Evolutionary conservation across 1,284 basidiomycete genomes (phyloP).

Genomic region (Uromyces viciae-fabae): DNA sequence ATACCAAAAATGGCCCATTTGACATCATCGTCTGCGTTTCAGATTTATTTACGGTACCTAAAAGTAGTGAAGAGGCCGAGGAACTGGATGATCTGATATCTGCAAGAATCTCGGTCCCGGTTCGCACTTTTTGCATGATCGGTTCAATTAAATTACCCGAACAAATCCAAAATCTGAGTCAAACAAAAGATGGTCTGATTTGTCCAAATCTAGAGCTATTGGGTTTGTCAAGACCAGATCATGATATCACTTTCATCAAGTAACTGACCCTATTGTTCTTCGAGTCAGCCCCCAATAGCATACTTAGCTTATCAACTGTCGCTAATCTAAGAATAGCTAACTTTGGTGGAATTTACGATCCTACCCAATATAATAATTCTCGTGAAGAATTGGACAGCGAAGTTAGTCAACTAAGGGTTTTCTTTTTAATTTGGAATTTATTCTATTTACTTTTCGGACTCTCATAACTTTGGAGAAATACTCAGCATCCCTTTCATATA

Average conservation of each 20-base stretch:
- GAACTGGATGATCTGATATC: conserved; percentile 65
- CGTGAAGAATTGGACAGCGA: not conserved
- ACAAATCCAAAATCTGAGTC: not conserved
- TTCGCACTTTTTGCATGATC: conserved; percentile 45
- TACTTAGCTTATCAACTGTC: conserved; percentile 28
- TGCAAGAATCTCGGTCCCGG: conserved; percentile 59
- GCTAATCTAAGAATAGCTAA: conserved; percentile 33
- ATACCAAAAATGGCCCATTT: conserved; percentile 91
- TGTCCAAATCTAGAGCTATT: conserved; percentile 37
- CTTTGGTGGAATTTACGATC: conserved; percentile 38
- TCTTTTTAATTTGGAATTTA: too few species aligned
- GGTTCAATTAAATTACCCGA: conserved; percentile 9
- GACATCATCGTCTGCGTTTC: conserved; percentile 79
- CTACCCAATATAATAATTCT: conserved; percentile 2
- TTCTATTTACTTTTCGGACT: not conserved
- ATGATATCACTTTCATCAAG: not conserved
- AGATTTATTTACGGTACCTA: conserved; percentile 76
- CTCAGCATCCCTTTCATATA: not conserved
- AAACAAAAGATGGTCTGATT: conserved; percentile 18
- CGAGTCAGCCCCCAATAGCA: conserved; percentile 30
- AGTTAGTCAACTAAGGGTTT: not conserved
- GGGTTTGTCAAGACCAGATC: conserved; percentile 20
- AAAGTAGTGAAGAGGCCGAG: conserved; percentile 58
- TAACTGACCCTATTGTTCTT: not conserved
- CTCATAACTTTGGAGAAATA: not conserved